A percentile compares a stretch with the other conserved stretches of the same genome.
Evolutionary conservation across 331 rosid species (phyloP).

Genomic region (Malus hybrid): DNA sequence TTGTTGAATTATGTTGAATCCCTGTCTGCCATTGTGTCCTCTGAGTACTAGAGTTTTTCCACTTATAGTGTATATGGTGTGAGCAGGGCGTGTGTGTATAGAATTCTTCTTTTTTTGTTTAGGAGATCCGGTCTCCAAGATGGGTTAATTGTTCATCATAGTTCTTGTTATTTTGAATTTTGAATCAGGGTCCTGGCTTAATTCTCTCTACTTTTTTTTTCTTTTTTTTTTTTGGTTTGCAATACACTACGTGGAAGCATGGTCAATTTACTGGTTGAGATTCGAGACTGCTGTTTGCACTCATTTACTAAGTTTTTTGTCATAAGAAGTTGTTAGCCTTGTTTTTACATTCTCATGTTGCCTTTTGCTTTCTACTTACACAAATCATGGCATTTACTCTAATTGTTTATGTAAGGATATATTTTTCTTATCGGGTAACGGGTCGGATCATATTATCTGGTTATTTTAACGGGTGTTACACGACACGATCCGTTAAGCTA

Average conservation of each 20-base stretch:
- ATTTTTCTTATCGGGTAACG: too few relatives aligned
- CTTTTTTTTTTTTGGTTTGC: neutral
- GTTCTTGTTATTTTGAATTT: too few relatives aligned
- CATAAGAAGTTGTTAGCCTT: neutral
- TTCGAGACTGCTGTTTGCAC: too few relatives aligned
- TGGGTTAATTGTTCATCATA: too few relatives aligned
- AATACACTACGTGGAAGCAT: neutral
- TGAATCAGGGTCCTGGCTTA: too few relatives aligned
- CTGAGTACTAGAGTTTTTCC: neutral
- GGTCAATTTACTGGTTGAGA: too few relatives aligned
- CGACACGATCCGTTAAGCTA: too few relatives aligned
- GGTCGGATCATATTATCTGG: too few relatives aligned
- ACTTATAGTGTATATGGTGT: neutral
- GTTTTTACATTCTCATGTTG: neutral
- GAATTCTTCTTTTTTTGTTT: neutral
- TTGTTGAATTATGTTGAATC: neutral
- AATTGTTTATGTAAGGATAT: constrained; percentile 5
- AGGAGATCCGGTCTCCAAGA: too few relatives aligned
- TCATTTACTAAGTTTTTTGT: too few relatives aligned
- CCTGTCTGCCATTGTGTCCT: neutral
- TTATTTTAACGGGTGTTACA: too few relatives aligned
- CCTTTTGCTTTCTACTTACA: neutral
- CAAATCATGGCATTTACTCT: constrained; percentile 9
- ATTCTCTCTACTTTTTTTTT: neutral
- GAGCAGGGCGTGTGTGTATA: neutral